Base-by-base conservation (phyloP, 1,139 yeast genomes). In the Yamadazyma atmosphaerica region DNA sequence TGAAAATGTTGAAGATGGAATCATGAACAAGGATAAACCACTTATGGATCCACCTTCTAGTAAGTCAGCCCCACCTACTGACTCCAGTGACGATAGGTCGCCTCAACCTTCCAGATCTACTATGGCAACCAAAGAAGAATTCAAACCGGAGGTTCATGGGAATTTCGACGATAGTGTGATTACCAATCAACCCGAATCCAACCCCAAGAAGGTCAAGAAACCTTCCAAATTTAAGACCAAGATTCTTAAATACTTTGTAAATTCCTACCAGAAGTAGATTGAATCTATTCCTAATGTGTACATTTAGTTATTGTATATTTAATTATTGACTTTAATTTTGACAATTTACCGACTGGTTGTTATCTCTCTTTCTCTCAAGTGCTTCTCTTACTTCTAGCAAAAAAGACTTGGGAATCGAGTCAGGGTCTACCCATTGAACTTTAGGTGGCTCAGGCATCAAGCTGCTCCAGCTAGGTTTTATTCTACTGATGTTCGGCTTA, bases 221-320 rank as follows among this genome's bases (percentile, higher is more conserved):
- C 21, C 32, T 16, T 47, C 49, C 28, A 60, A 58, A 38, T 65
- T 69, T 45, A 68, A 59, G 41, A 56, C 60, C 26, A 65, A 53
- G 41, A 49, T 70, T 32, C 58, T 56, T 47, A 68, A 67, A 45
- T 63, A 61, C 40, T 70, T 70, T 43, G 56, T 70, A 13, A 65
- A 61, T 42, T 39, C 56, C 31, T 67, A 66, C 44, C 63, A 61
- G n/a, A 37, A 38, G 35, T 40, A 34, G 21, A 11, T 30, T 26
- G 5, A 14, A 28, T 7, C 7, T 11, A 28, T 7, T 16, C n/a
- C 17, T 10, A 14, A 13, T 15, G 11, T 28, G 31, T 28, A 28
- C 21, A 26, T 26, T 26, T 26, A 26, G 27, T 24, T 24, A 24
- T 24, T 24, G 27, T 24, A 24, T 24, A 24, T 24, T 10, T 24